Percentiles rank a stretch among this genome's conserved stretches.
Evolutionary conservation across 768 basidiomycete genomes (phyloP).

Genomic region (Phaffia tasmanica): DNA sequence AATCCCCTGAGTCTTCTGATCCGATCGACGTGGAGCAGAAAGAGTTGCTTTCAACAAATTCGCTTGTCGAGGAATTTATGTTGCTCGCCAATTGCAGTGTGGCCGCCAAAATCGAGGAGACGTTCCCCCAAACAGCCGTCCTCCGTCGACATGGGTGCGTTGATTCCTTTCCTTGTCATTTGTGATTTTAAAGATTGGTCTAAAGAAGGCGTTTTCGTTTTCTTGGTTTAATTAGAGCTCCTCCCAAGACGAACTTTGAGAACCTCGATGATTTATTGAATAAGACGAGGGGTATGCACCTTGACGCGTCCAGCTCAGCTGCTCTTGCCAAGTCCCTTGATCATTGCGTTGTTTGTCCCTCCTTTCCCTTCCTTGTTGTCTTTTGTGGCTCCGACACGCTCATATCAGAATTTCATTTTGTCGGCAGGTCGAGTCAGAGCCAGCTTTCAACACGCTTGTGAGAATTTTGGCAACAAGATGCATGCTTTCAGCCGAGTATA

Average conservation of each 20-base stretch:
- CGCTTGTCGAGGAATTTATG: constrained; percentile 98
- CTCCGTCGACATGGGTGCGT: constrained; percentile 48
- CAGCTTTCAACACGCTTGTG: constrained; percentile 92
- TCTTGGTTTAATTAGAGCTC: constrained; percentile 34
- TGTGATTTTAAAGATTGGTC: neutral
- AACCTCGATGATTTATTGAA: constrained; percentile 81
- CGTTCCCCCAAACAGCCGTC: constrained; percentile 91
- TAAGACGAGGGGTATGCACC: constrained; percentile 67
- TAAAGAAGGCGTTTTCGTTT: neutral
- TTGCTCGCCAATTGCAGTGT: constrained; percentile 92
- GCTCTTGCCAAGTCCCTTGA: constrained; percentile 82
- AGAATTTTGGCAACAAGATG: constrained; percentile 98
- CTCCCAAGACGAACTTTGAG: constrained; percentile 87
- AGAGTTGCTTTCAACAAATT: constrained; percentile 82
- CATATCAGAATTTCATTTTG: constrained; percentile 10
- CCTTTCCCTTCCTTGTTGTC: constrained; percentile 16
- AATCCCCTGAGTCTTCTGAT: constrained; percentile 83
- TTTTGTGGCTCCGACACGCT: neutral
- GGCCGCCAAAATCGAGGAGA: constrained; percentile 78
- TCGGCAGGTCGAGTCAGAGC: constrained; percentile 42
- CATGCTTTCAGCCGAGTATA: constrained; percentile 97
- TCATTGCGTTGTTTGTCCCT: constrained; percentile 58
- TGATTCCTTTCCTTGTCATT: constrained; percentile 1
- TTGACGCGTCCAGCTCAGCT: constrained; percentile 85
- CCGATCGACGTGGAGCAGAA: constrained; percentile 97